These are phyloP conservation scores for Xylariaceae sp. DNA, from an alignment of 2,329 filamentous ascomycete genomes.

Conservation along the genomic window DNA sequence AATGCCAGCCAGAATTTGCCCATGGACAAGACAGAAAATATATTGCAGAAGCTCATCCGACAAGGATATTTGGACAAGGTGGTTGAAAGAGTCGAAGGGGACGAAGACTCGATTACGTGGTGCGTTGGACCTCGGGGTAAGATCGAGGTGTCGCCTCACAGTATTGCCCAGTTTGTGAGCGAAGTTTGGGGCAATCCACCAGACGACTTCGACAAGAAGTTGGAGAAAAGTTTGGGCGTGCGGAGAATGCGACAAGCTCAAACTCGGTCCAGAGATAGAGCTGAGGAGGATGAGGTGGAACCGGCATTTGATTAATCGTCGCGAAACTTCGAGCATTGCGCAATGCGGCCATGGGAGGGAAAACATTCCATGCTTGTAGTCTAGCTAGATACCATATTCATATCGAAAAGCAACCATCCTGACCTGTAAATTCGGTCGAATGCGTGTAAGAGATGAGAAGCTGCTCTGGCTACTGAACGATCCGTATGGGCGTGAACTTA, in stretches of 20 bases:
- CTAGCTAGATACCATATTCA: not conserved
- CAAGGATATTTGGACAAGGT: conserved; percentile 79
- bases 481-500: not conserved
- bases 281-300: conserved; percentile 18
- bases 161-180: conserved; percentile 65
- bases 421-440: not conserved
- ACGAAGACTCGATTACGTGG: conserved; percentile 75
- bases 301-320: conserved; percentile 6
- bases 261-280: conserved; percentile 16
- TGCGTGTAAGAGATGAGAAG: not conserved
- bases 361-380: not conserved
- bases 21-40: conserved; percentile 66
- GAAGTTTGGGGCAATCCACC: conserved; percentile 50
- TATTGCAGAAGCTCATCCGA: conserved; percentile 67
- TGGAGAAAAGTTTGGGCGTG: conserved; percentile 58
- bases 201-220: conserved; percentile 52
- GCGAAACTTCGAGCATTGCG: not conserved
- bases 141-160: conserved; percentile 73
- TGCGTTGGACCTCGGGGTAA: conserved; percentile 79
- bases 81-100: conserved; percentile 58
- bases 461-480: not conserved
- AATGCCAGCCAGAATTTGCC: conserved; percentile 72
- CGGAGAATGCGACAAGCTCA: conserved; percentile 24
- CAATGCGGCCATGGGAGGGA: not conserved
- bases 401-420: not conserved